A percentile compares a stretch with the other conserved stretches of the same genome.
phyloP scores from a whole-genome alignment of 2,329 filamentous ascomycete genomes.

The Aureobasidium mangrovei region DNA sequence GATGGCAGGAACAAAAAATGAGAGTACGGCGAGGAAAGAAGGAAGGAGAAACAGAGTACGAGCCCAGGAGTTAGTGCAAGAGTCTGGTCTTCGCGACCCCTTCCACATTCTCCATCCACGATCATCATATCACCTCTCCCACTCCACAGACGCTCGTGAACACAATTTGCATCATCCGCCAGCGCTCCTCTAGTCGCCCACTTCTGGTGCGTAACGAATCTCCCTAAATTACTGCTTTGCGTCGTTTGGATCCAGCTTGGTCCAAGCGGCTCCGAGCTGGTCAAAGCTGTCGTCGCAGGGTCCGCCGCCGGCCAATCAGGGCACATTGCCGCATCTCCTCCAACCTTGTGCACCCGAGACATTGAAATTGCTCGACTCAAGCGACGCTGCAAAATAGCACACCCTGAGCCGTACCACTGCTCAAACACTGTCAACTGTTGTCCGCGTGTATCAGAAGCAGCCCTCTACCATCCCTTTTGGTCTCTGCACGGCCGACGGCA shows the following conservation, averaged over 20 bases:
- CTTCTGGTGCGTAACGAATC: neutral
- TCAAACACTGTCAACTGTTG: neutral
- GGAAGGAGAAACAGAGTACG: neutral
- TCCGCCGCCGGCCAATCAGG: neutral
- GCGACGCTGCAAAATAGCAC: neutral
- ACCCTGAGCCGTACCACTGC: neutral
- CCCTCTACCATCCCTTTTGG: slow-evolving; percentile 1
- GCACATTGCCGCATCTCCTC: neutral
- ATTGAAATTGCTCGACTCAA: slow-evolving; percentile 6
- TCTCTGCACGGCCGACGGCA: neutral
- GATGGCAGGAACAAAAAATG: neutral
- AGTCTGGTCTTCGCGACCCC: neutral
- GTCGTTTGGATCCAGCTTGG: neutral
- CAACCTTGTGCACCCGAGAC: neutral
- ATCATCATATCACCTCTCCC: neutral
- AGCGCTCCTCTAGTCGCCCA: slow-evolving; percentile 5
- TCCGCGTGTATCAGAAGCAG: slow-evolving; percentile 7
- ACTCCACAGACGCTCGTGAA: neutral
- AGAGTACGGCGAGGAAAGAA: neutral
- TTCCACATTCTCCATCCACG: slow-evolving; percentile 1
- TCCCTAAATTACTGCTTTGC: slow-evolving; percentile 1
- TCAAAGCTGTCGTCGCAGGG: neutral
- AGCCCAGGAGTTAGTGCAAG: slow-evolving; percentile 5
- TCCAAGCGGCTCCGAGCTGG: neutral
- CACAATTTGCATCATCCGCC: slow-evolving; percentile 5